Conservation (phyloP, 129 eudicot genomes). For the Daucus carota region DNA sequence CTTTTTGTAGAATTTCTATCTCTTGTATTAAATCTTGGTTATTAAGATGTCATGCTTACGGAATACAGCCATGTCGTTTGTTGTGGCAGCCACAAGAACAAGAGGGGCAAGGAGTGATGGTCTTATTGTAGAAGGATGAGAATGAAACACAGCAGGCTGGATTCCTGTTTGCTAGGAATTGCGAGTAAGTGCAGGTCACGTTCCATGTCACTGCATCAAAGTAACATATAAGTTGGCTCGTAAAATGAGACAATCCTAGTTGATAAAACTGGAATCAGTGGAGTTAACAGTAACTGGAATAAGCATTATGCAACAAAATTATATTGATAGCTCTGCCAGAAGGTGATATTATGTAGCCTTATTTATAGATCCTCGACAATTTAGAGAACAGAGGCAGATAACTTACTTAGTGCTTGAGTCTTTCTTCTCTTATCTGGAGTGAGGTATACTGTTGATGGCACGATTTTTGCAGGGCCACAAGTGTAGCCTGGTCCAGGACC, state of each 20-base stretch:
- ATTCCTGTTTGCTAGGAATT: constrained; percentile 45
- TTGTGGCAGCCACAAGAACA: constrained; percentile 79
- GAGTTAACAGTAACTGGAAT: neutral
- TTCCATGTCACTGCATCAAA: constrained; percentile 79
- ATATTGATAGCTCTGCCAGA: neutral
- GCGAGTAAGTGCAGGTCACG: constrained; percentile 76
- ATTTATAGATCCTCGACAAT: neutral
- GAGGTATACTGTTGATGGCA: constrained; percentile 58
- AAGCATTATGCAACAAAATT: neutral
- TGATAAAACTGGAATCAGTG: neutral
- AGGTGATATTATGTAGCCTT: neutral
- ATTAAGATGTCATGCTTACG: constrained; percentile 26
- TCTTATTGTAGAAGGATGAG: constrained; percentile 68
- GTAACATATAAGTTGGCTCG: neutral
- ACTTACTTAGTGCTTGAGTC: constrained; percentile 71
- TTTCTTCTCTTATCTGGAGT: constrained; percentile 69
- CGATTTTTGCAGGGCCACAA: constrained; percentile 78
- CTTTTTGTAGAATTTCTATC: neutral
- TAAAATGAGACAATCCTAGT: neutral
- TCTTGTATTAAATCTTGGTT: neutral
- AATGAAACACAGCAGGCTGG: constrained; percentile 76
- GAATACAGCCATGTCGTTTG: constrained; percentile 49
- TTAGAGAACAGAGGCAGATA: neutral
- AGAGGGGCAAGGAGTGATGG: constrained; percentile 75
- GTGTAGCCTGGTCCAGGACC: constrained; percentile 85